Conservation (phyloP, 805 yeast species). For the Myxozyma vanderwaltii region DNA sequence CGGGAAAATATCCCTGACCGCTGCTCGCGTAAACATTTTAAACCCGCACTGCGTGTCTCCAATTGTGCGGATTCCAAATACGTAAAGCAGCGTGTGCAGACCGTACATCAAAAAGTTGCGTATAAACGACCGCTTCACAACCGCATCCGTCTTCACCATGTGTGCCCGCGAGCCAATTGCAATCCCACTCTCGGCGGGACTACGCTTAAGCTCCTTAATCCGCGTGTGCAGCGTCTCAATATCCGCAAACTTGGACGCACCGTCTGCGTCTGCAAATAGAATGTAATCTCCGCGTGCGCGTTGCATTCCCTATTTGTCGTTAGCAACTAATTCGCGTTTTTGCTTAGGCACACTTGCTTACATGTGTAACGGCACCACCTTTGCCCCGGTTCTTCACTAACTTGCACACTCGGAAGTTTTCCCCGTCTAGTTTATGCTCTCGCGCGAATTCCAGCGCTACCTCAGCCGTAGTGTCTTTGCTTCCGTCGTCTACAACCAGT, state of each 20-base stretch:
- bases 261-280: constrained; percentile 96
- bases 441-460: constrained; percentile 64
- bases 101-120: constrained; percentile 93
- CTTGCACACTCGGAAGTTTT: constrained; percentile 67
- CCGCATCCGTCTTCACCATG: constrained; percentile 94
- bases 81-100: constrained; percentile 77
- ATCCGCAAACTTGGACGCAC: constrained; percentile 84
- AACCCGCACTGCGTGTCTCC: constrained; percentile 98
- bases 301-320: constrained; percentile 57
- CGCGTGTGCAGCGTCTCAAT: constrained; percentile 44
- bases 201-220: constrained; percentile 40
- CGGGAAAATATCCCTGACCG: constrained; percentile 72
- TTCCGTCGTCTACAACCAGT: constrained; percentile 88
- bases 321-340: no score
- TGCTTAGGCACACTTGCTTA: not conserved
- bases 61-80: constrained; percentile 85
- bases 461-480: constrained; percentile 74
- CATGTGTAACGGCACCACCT: constrained; percentile 93
- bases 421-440: constrained; percentile 49
- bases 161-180: constrained; percentile 95
- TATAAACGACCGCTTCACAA: constrained; percentile 85
- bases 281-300: constrained; percentile 70
- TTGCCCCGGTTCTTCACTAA: constrained; percentile 83
- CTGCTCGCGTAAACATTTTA: constrained; percentile 77
- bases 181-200: constrained; percentile 51